These are phyloP conservation scores for Euphorbia peplus DNA, from an alignment of 345 rosid species.

Conservation along the genomic window DNA sequence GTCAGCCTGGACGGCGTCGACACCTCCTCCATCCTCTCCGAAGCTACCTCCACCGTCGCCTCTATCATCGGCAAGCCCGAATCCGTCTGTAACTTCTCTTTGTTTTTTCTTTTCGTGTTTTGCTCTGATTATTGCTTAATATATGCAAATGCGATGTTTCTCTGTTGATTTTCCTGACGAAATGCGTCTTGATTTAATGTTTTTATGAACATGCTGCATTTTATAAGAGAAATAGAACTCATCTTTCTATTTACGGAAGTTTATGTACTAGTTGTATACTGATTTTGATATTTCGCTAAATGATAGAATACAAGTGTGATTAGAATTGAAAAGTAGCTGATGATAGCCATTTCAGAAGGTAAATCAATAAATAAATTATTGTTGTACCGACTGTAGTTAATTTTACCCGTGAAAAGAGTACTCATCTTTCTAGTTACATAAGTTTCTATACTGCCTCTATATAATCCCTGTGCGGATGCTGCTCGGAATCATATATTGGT, in stretches of 20 bases:
- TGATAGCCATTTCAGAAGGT: too few relatives aligned
- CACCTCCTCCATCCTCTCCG: conserved; percentile 45
- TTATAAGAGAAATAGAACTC: too few relatives aligned
- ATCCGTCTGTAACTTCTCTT: neutral
- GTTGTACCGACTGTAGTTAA: too few relatives aligned
- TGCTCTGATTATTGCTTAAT: neutral
- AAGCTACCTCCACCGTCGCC: conserved; percentile 47
- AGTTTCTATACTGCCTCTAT: neutral
- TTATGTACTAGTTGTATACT: neutral
- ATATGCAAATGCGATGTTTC: too few relatives aligned
- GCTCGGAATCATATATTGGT: neutral
- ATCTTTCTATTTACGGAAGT: neutral
- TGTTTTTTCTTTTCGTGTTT: neutral
- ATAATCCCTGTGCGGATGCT: neutral
- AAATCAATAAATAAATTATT: too few relatives aligned
- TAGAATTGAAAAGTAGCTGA: too few relatives aligned
- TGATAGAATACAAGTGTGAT: too few relatives aligned
- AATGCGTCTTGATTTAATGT: neutral
- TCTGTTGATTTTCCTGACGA: neutral
- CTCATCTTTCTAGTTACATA: neutral
- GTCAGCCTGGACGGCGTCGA: conserved; percentile 29
- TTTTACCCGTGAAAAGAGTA: too few relatives aligned
- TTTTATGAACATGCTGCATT: too few relatives aligned
- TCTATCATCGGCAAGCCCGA: conserved; percentile 31
- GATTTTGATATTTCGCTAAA: too few relatives aligned